Base-by-base conservation (phyloP, 495 filamentous ascomycete species). In the Podospora tetraspora region DNA sequence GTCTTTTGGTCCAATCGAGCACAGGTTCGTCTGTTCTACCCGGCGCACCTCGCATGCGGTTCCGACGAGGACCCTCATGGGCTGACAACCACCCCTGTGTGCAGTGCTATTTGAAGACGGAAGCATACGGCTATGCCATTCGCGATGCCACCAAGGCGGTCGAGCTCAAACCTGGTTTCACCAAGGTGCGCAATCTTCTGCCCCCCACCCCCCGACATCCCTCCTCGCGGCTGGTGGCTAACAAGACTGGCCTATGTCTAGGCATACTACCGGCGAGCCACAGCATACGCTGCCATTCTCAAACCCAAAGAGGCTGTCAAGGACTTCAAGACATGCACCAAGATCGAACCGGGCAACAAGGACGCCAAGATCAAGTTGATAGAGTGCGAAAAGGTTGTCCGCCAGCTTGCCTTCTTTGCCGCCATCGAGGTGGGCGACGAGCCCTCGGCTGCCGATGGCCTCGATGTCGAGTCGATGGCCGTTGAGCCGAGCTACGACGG, bases 211-310 rank as follows among this genome's bases (percentile, higher is more conserved):
- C 43, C 23, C 37, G 29, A 16, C 22, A 43, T 2, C 29, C 61
- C 23, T 16, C 29, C 29, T 9, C 29, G 19, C 43, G 22, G 16
- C 43, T 29, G 23, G 23, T 63, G 58, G 34, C 63, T 66, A 60
- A 73, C 64, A 23, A 62, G 34, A 22, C 16, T 57, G 62, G 32
- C 60, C 58, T 19, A 16, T 32, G 19, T 21, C 57, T 69, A 97
- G 91, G 96, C 95, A 32, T 98, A 96, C 82, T 99, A 96, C 85
- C 87, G 95, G 75, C 88, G 95, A 76, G 95, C 94, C 30, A 87
- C 96, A 19, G 92, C 93, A 61, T 91, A 96, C 74, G 91, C 92
- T 23, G 93, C 94, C 34, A 97, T 97, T 66, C 81, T 97, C 19
- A 90, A 89, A 76, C 91, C 93, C 66, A 88, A 87, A 71, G 94